A percentile compares a stretch with the other conserved stretches of the same genome.
phyloP scores from a whole-genome alignment of 805 yeast species.

The Kurtzmaniella cleridarum region DNA sequence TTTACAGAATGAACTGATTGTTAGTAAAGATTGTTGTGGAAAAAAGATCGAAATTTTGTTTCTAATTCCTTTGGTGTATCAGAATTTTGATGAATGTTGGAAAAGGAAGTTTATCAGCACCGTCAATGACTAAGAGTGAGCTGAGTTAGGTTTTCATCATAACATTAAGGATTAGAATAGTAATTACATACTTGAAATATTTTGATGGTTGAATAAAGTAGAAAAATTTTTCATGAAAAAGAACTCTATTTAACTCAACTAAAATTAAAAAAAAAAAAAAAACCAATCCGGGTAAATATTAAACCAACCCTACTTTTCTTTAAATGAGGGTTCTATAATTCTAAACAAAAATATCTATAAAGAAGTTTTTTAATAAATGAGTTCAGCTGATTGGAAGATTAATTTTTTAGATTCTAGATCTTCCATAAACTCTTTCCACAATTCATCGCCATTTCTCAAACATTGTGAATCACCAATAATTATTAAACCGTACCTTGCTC shows the following conservation, averaged over 20 bases:
- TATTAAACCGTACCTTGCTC: slow-evolving; percentile 79
- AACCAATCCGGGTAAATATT: not conserved
- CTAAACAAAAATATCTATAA: not conserved
- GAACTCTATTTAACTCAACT: not conserved
- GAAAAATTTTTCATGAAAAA: no score
- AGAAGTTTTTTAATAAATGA: slow-evolving; percentile 4
- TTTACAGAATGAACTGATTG: not conserved
- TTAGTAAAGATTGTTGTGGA: slow-evolving; percentile 2
- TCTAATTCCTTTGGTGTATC: no score
- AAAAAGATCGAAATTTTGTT: slow-evolving; percentile 15
- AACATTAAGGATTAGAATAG: slow-evolving; percentile 14
- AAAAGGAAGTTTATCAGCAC: slow-evolving; percentile 46
- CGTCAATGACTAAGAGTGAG: slow-evolving; percentile 48
- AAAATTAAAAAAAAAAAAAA: not conserved
- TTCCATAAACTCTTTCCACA: slow-evolving; percentile 49
- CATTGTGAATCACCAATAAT: slow-evolving; percentile 31
- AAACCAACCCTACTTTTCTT: not conserved
- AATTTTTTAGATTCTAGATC: slow-evolving; percentile 30
- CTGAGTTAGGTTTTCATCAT: slow-evolving; percentile 54
- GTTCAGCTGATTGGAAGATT: slow-evolving; percentile 16
- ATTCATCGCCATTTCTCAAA: slow-evolving; percentile 41
- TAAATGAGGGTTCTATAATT: not conserved
- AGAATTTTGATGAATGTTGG: slow-evolving; percentile 43
- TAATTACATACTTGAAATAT: not conserved
- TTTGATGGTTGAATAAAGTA: not conserved